phyloP scores from a whole-genome alignment of 768 basidiomycete genomes.

The Phylloporus sp. region DNA sequence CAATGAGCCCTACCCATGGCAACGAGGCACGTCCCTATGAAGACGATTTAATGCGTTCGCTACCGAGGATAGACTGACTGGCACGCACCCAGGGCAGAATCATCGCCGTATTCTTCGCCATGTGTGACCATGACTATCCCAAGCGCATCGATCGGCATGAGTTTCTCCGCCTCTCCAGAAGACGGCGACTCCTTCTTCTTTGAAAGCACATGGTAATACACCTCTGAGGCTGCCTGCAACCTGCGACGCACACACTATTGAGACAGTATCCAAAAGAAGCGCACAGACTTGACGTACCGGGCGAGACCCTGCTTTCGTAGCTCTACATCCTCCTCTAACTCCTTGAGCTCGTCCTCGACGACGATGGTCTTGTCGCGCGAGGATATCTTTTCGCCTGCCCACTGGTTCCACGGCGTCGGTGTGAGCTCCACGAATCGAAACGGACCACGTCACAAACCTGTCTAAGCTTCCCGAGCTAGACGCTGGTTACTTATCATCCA shows the following conservation, averaged over 20 bases:
- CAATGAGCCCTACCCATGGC: slow-evolving; percentile 81
- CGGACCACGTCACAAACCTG: slow-evolving; percentile 47
- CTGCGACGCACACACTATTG: slow-evolving; percentile 35
- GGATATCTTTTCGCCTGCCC: slow-evolving; percentile 88
- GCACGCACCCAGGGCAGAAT: slow-evolving; percentile 63
- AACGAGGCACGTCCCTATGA: slow-evolving; percentile 64
- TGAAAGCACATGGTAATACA: slow-evolving; percentile 64
- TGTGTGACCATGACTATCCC: slow-evolving; percentile 86
- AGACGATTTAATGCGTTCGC: neutral
- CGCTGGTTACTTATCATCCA: neutral
- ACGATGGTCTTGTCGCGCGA: slow-evolving; percentile 76
- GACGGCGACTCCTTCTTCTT: slow-evolving; percentile 73
- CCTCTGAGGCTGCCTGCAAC: slow-evolving; percentile 65
- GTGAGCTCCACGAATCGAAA: slow-evolving; percentile 1
- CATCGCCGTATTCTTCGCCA: slow-evolving; percentile 76
- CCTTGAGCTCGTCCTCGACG: slow-evolving; percentile 68
- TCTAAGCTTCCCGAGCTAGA: slow-evolving; percentile 72
- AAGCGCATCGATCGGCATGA: slow-evolving; percentile 71
- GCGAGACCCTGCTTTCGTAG: slow-evolving; percentile 68
- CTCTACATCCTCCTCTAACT: slow-evolving; percentile 82
- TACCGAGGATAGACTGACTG: no score
- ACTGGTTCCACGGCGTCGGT: slow-evolving; percentile 43
- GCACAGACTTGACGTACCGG: slow-evolving; percentile 45
- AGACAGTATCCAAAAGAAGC: no score
- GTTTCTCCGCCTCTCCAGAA: slow-evolving; percentile 61